These are phyloP conservation scores for Taphrina sp. DNA, from an alignment of 1,139 yeast species.

Conservation along the genomic window DNA sequence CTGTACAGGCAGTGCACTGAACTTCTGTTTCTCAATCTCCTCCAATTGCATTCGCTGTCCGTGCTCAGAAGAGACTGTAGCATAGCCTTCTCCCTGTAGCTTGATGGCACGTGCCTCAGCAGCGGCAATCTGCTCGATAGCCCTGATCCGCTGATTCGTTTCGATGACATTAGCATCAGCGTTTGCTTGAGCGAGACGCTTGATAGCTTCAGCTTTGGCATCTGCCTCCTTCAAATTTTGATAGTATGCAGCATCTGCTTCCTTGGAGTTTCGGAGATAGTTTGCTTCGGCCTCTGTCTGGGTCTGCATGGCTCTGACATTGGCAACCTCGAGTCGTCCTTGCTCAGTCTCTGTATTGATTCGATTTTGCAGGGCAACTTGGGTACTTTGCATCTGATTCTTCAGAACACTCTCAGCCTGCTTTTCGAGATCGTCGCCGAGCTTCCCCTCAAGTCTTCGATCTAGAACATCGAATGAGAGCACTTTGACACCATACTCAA, in stretches of 20 bases:
- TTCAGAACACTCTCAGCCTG: conserved; percentile 23
- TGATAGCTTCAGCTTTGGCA: conserved; percentile 22
- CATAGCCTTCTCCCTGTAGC: conserved; percentile 22
- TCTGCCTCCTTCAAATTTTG: conserved; percentile 18
- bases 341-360: conserved; percentile 29
- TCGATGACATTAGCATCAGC: conserved; percentile 23
- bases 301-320: conserved; percentile 9
- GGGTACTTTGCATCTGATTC: conserved; percentile 20
- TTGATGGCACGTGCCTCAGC: conserved; percentile 18
- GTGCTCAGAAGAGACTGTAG: conserved; percentile 4
- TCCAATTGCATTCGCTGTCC: conserved; percentile 17
- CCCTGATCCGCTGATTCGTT: conserved; percentile 11
- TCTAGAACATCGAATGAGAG: conserved; percentile 25
- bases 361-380: conserved; percentile 17
- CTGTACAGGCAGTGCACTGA: neutral
- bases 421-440: conserved; percentile 25
- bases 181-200: conserved; percentile 24
- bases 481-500: conserved; percentile 26
- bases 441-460: conserved; percentile 24
- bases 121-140: conserved; percentile 18
- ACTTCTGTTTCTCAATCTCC: conserved; percentile 16
- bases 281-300: conserved; percentile 20
- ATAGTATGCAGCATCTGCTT: conserved; percentile 13
- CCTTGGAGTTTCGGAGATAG: conserved; percentile 9
- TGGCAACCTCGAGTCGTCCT: conserved; percentile 15